Conservation (phyloP, 2,329 filamentous ascomycete genomes). For the Chaetomium globosum region DNA sequence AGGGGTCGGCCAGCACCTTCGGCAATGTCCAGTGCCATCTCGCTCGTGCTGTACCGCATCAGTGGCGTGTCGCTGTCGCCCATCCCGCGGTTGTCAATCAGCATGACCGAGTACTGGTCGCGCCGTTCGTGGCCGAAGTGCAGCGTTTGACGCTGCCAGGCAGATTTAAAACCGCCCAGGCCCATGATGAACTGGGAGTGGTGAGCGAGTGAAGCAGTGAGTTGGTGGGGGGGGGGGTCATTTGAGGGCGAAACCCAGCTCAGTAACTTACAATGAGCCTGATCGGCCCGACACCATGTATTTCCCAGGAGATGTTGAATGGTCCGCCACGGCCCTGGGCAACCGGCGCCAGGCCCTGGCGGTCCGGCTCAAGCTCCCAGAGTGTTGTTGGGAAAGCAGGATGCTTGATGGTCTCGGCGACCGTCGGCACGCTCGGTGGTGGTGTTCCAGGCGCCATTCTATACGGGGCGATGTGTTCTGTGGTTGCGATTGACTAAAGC, state of each 20-base stretch:
- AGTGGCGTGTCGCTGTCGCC: constrained; percentile 78
- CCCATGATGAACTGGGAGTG: constrained; percentile 73
- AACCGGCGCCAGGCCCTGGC: constrained; percentile 62
- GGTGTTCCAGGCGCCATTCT: constrained; percentile 12
- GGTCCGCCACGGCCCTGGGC: constrained; percentile 74
- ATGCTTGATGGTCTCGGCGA: constrained; percentile 63
- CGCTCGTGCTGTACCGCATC: constrained; percentile 75
- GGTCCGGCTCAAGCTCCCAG: constrained; percentile 70
- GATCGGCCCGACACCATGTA: constrained; percentile 70
- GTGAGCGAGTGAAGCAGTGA: constrained; percentile 16
- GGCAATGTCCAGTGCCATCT: constrained; percentile 79
- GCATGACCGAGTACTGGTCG: constrained; percentile 69
- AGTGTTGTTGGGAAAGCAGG: constrained; percentile 67
- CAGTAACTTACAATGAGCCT: constrained; percentile 68
- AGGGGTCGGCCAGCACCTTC: constrained; percentile 67
- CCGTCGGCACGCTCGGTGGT: constrained; percentile 45
- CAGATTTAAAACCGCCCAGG: constrained; percentile 66
- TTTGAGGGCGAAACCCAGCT: constrained; percentile 13
- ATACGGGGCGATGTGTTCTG: not conserved
- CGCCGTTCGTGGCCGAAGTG: constrained; percentile 75
- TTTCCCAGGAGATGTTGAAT: constrained; percentile 74
- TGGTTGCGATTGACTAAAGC: not conserved
- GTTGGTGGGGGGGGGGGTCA: constrained; percentile 12
- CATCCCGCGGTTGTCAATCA: constrained; percentile 84
- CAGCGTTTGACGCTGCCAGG: constrained; percentile 82